Evolutionary conservation across 805 yeast species (phyloP), one percentile per base, ranked within the genome.

Genomic region (Yarrowia deformans): DNA sequence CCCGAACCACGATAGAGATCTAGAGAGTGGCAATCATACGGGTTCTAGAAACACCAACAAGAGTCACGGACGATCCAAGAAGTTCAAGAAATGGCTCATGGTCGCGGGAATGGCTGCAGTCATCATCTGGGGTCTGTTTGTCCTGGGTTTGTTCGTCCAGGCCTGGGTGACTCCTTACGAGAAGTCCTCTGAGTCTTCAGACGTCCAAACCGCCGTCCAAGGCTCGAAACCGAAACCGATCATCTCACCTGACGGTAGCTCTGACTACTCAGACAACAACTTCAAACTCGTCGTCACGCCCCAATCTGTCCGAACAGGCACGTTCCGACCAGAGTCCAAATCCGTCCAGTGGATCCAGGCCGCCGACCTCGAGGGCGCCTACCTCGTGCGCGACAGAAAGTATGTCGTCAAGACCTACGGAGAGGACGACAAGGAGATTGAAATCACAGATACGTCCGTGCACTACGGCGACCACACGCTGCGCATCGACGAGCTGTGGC

Each of bases 401-500:
- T 63, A 48, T 12, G 55, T 63, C 8, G 56, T 63, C 56, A 49
- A 48, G 48, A 48, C 55, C 8, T 48, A n/a, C 35, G 55, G 55
- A 6, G 56, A 63, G 13, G 55, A 48, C 56, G 46, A 46, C 29
- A 49, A 63, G 55, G 68, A 48, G n/a, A 63, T 49, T 23, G 68
- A 63, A 39, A 63, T 63, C 39, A 48, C 56, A 8, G 55, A 48
- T 39, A 48, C 55, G 3, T 19, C 48, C 3, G 68, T 63, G 12
- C 32, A 16, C 23, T 66, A 66, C 34, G 29, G 52, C 13, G 68
- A 72, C 32, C 63, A 72, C 23, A 60, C 56, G 8, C 83, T 90
- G 68, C 72, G 72, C 0, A 85, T 82, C 73, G 77, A 81, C 1
- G 86, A 82, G 0, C 74, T 82, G 13, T 78, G 82, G 5, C 78